Percentiles rank a stretch among this genome's conserved stretches.
These are phyloP conservation scores for Spathaspora arborariae DNA, from an alignment of 805 yeast genomes.

Conservation along the genomic window DNA sequence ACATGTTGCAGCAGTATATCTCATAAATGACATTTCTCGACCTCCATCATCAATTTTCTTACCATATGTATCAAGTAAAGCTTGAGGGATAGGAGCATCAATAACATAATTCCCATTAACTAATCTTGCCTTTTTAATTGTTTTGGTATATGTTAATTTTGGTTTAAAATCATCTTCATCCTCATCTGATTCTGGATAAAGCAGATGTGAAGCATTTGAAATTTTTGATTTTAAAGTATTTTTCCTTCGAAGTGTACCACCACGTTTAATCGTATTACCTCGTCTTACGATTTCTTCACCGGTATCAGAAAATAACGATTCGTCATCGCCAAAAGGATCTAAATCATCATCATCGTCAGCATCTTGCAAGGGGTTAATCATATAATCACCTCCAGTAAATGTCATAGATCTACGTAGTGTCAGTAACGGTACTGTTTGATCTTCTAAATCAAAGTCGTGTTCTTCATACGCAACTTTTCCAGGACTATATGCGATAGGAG, in stretches of 20 bases:
- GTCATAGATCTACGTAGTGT: slow-evolving; percentile 10
- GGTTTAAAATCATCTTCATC: slow-evolving; percentile 38
- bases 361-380: slow-evolving; percentile 38
- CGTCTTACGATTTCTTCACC: slow-evolving; percentile 35
- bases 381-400: slow-evolving; percentile 35
- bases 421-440: neutral
- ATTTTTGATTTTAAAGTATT: slow-evolving; percentile 8
- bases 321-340: slow-evolving; percentile 45
- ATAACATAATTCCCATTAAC: slow-evolving; percentile 43
- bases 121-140: slow-evolving; percentile 39
- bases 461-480: slow-evolving; percentile 9
- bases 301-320: slow-evolving; percentile 38
- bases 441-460: slow-evolving; percentile 1
- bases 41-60: slow-evolving; percentile 29
- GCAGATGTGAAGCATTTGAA: neutral
- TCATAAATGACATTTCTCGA: slow-evolving; percentile 76
- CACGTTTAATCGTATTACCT: slow-evolving; percentile 26
- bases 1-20: slow-evolving; percentile 92
- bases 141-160: slow-evolving; percentile 38
- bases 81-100: slow-evolving; percentile 40
- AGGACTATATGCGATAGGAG: slow-evolving; percentile 26
- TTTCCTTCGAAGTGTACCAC: slow-evolving; percentile 13
- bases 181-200: slow-evolving; percentile 6
- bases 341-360: slow-evolving; percentile 30
- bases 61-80: slow-evolving; percentile 34